Percentiles rank a stretch among this genome's conserved stretches.
Evolutionary conservation across 1,139 yeast genomes (phyloP).

Genomic region (Yamadazyma epiphylla): DNA sequence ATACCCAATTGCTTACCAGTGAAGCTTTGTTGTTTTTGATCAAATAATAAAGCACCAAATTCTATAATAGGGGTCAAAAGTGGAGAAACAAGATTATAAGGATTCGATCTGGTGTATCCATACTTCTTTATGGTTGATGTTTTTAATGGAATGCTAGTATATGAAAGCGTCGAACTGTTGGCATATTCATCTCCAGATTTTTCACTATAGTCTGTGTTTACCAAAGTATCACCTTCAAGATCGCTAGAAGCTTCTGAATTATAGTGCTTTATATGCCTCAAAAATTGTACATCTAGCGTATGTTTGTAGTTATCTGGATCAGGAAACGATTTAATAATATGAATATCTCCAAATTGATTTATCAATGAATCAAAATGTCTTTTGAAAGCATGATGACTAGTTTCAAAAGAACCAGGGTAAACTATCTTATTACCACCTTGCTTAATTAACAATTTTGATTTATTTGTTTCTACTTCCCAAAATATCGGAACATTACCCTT

Average conservation of each 20-base stretch:
- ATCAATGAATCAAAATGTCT: slow-evolving; percentile 59
- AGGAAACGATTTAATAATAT: slow-evolving; percentile 51
- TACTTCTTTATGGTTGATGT: slow-evolving; percentile 30
- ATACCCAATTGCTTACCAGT: slow-evolving; percentile 69
- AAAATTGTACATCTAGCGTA: slow-evolving; percentile 25
- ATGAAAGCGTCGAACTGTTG: slow-evolving; percentile 17
- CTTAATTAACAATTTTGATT: slow-evolving; percentile 33
- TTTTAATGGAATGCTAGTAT: slow-evolving; percentile 32
- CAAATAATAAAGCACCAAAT: slow-evolving; percentile 65
- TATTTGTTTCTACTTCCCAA: slow-evolving; percentile 54
- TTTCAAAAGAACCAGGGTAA: slow-evolving; percentile 57
- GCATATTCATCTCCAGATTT: slow-evolving; percentile 4
- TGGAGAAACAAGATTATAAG: slow-evolving; percentile 32
- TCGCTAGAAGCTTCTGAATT: slow-evolving; percentile 13
- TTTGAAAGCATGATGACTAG: slow-evolving; percentile 61
- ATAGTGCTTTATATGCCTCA: slow-evolving; percentile 28
- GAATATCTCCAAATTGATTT: slow-evolving; percentile 61
- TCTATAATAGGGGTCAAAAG: slow-evolving; percentile 50
- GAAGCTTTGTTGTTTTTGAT: slow-evolving; percentile 40
- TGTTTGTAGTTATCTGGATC: slow-evolving; percentile 35
- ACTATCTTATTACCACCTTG: slow-evolving; percentile 40
- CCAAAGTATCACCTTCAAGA: slow-evolving; percentile 2
- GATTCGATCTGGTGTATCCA: slow-evolving; percentile 37
- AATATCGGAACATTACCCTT: slow-evolving; percentile 70
- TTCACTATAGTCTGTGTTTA: slow-evolving; percentile 1